These are phyloP conservation scores for Erodium texanum DNA, from an alignment of 441 rosid genomes.

Conservation along the genomic window DNA sequence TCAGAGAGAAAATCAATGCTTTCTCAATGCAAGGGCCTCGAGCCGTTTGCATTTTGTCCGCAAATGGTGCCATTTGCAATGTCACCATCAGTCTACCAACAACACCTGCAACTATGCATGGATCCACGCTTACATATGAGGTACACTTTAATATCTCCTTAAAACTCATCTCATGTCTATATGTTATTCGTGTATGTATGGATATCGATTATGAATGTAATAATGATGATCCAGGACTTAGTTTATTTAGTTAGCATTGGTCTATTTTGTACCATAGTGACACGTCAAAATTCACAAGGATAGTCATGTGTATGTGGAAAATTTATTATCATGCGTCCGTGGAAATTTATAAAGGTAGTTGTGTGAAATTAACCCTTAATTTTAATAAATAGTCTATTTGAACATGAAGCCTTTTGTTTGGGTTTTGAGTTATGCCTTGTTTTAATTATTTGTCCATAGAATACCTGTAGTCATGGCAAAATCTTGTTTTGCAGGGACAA, in stretches of 20 bases:
- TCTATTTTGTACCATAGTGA: no score
- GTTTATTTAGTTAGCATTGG: no score
- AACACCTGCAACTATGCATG: conserved; percentile 22
- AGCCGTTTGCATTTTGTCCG: conserved; percentile 36
- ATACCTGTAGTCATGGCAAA: not conserved
- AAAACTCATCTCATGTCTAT: not conserved
- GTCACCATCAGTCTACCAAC: conserved; percentile 70
- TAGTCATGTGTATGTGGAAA: no score
- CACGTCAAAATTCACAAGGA: no score
- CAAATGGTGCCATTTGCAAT: conserved; percentile 59
- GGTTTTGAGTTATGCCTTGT: not conserved
- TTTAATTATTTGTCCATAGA: not conserved
- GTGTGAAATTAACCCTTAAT: no score
- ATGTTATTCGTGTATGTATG: not conserved
- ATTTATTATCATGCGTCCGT: no score
- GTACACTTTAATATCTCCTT: conserved; percentile 27
- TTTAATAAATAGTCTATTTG: not conserved
- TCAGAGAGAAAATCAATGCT: conserved; percentile 59
- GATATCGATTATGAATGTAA: not conserved
- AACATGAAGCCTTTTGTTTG: not conserved
- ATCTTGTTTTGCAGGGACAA: conserved; percentile 54
- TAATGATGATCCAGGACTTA: not conserved
- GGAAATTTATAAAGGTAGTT: no score
- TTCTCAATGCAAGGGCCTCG: conserved; percentile 90
- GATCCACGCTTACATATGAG: conserved; percentile 68